These are phyloP conservation scores for Colletotrichum aenigma DNA, from an alignment of 2,329 filamentous ascomycete species.

Conservation along the genomic window DNA sequence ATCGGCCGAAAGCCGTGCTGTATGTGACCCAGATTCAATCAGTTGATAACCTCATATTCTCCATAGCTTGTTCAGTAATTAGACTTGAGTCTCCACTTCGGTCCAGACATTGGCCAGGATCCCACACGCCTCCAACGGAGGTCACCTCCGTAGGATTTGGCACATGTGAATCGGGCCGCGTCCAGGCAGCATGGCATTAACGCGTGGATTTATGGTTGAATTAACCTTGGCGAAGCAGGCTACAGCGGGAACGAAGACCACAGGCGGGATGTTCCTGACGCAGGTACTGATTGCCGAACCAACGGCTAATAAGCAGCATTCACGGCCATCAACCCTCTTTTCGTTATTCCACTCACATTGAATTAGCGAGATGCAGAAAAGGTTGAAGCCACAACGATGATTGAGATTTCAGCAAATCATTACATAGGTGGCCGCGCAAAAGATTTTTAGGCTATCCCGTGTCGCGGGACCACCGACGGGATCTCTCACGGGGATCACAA, in stretches of 20 bases:
- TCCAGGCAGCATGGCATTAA: neutral
- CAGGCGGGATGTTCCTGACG: neutral
- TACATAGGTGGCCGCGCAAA: neutral
- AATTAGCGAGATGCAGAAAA: accelerated
- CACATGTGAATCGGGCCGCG: neutral
- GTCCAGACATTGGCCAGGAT: neutral
- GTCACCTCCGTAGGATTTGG: neutral
- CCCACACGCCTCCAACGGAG: neutral
- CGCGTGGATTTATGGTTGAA: accelerated
- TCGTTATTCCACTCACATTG: accelerated
- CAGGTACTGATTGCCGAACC: neutral
- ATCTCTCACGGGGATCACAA: neutral
- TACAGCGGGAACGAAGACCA: neutral
- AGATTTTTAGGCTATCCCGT: neutral
- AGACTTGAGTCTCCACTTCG: neutral
- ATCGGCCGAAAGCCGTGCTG: neutral
- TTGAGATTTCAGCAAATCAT: neutral
- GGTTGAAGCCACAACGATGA: neutral
- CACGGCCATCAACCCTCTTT: neutral
- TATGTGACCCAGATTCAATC: neutral
- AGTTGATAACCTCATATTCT: neutral
- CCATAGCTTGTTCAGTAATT: neutral
- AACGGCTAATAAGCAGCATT: neutral
- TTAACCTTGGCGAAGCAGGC: neutral
- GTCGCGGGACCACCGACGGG: neutral